Base-by-base conservation (phyloP, 75 land plant genomes). In the Sequoiadendron giganteum region DNA sequence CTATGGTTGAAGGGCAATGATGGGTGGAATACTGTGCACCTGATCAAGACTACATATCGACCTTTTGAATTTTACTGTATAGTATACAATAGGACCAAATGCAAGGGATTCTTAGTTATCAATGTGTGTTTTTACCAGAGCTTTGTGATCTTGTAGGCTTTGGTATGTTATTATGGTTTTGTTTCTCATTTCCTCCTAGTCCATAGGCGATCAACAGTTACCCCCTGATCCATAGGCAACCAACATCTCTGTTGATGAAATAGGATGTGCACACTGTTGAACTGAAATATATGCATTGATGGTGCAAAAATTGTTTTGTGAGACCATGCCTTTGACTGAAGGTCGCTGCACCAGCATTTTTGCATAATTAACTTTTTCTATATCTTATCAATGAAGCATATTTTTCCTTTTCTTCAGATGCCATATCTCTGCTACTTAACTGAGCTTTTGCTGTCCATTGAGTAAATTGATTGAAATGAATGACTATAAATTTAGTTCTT, bases 1-100 rank as follows among this genome's bases (percentile, higher is more conserved):
- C 96, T 83, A 90, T 89, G 14, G 87, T 40, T 88, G 84, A 56
- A 36, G 79, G 77, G 40, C 40, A 85, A 86, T 73, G 39, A 11
- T 28, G 13, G 19, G 42, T 38, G 38, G 32, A 45, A 81, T 28
- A 10, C 48, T 45, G 30, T 81, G 40, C 84, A 81, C 49, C 18
- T 25, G 48, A 43, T 81, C 34, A 78, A 78, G 45, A 78, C 9
- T 18, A 77, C 21, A 81, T 4, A 81, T 13, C 11, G 77, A 34
- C 77, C 77, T 21, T 65, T 75, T 10, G 13, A 10, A 11, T 81
- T 45, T 81, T 45, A 3, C 49, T 45, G 32, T 81, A 28, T 81
- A 48, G 14, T n/a, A 25, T 25, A 32, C 48, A 81, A 25, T 81
- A 45, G 84, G 84, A 81, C 32, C 49, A 45, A 40, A 25, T 43